Conservation (phyloP, 441 rosid genomes). For the Pelargonium fulgidum region DNA sequence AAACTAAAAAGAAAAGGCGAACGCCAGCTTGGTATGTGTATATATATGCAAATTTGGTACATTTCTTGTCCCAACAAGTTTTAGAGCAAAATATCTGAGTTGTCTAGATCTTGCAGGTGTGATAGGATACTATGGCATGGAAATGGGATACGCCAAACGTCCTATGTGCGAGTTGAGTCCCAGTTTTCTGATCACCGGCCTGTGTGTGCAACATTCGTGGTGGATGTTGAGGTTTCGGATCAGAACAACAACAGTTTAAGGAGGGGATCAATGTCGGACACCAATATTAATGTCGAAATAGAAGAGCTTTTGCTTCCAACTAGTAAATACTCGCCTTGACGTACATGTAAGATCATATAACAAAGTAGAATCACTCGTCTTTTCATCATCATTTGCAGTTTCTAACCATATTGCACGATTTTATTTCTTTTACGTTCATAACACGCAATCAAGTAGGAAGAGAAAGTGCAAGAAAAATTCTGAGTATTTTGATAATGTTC, state of each 20-base stretch:
- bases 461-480: no score
- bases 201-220: slow-evolving; percentile 41
- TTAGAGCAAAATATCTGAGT: neutral
- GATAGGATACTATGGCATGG: slow-evolving; percentile 66
- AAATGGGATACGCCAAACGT: slow-evolving; percentile 40
- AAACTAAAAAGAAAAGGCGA: slow-evolving; percentile 54
- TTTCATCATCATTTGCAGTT: no score
- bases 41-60: neutral
- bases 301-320: slow-evolving; percentile 28
- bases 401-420: neutral
- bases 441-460: no score
- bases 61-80: neutral
- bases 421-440: no score
- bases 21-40: slow-evolving; percentile 61
- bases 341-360: slow-evolving; percentile 13
- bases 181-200: slow-evolving; percentile 65
- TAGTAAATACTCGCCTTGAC: slow-evolving; percentile 12
- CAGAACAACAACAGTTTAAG: slow-evolving; percentile 10
- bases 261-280: slow-evolving; percentile 20
- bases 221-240: slow-evolving; percentile 35
- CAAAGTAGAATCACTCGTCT: no score
- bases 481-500: no score
- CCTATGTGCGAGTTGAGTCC: slow-evolving; percentile 44
- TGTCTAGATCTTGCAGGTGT: slow-evolving; percentile 41
- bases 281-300: slow-evolving; percentile 30